Base-by-base conservation (phyloP, 306 rosid species). In the Dalbergia cochinchinensis region DNA sequence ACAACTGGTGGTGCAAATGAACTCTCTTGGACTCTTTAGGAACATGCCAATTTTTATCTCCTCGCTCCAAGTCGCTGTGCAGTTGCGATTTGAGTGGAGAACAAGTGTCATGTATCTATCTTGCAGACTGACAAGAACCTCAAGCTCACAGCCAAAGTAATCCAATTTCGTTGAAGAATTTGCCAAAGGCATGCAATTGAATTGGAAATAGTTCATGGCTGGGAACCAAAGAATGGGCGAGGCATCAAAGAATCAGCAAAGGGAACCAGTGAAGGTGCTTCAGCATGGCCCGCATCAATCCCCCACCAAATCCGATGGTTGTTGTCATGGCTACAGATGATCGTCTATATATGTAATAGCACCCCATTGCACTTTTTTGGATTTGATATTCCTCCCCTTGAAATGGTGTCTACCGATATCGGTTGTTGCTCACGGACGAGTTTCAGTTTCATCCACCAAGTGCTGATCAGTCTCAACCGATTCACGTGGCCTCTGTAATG, bases 211-310 rank as follows among this genome's bases (percentile, higher is more conserved):
- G 47, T 53, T 18, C 33, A 19, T 22, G 73, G 55, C 16, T 47
- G 35, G 7, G 53, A 81, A 20, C 47, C 19, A 12, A 57, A 65
- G 57, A 65, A 66, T 26, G 64, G n/a, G 15, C 35, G 19, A 82
- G 71, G 19, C 51, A 69, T 69, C 12, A 47, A 77, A 76, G 86
- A 82, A 82, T 77, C 54, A 63, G 5, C 12, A 11, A 82, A 67
- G 54, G 26, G 82, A 54, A 39, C 82, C 78, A 0, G 20, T 54
- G 82, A 82, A 71, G 54, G 69, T 77, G 86, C 60, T 33, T 7
- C 5, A 31, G 74, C 55, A 63, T 41, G 71, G 62, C 74, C 74
- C 78, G 62, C 82, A 8, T 59, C 4, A 34, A 15, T 50, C 68
- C 9, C 26, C 11, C 11, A 3, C 22, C 61, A 35, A 68, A 67